These are phyloP conservation scores for Metarhizium rileyi DNA, from an alignment of 2,329 filamentous ascomycete species.

Conservation along the genomic window DNA sequence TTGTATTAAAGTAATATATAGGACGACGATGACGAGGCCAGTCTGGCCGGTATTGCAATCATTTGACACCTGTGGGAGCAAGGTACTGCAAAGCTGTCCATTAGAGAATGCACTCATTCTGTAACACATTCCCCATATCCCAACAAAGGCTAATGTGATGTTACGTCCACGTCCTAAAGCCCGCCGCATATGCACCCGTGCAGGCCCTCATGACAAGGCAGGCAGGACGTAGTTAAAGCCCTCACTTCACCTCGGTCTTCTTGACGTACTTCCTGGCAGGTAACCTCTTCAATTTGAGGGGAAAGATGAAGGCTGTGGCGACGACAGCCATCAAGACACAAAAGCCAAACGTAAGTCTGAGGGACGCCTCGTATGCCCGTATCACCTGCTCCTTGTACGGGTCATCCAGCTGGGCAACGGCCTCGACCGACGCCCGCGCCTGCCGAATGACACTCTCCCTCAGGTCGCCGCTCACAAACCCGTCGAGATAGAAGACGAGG, in stretches of 20 bases:
- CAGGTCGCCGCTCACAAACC: slow-evolving; percentile 46
- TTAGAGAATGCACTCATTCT: too few species aligned
- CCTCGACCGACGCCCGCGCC: slow-evolving; percentile 46
- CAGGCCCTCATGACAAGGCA: too few species aligned
- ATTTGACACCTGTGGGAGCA: too few species aligned
- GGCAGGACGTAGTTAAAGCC: not conserved
- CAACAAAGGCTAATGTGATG: too few species aligned
- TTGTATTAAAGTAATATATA: too few species aligned
- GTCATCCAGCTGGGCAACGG: slow-evolving; percentile 34
- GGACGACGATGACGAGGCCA: too few species aligned
- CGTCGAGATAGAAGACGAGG: slow-evolving; percentile 48
- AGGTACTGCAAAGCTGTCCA: too few species aligned
- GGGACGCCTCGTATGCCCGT: slow-evolving; percentile 40
- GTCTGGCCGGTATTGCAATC: too few species aligned
- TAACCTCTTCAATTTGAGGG: slow-evolving; percentile 44
- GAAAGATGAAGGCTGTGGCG: slow-evolving; percentile 36
- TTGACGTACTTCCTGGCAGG: slow-evolving; percentile 26
- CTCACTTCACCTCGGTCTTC: not conserved
- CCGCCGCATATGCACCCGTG: too few species aligned
- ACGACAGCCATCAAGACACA: slow-evolving; percentile 37
- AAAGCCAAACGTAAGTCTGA: slow-evolving; percentile 36
- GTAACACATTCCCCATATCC: too few species aligned
- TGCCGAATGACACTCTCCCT: slow-evolving; percentile 44
- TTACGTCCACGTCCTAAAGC: too few species aligned
- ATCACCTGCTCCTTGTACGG: slow-evolving; percentile 45